phyloP scores from a whole-genome alignment of 1,284 basidiomycete genomes.

The Pseudozyma tsukubaensis region DNA sequence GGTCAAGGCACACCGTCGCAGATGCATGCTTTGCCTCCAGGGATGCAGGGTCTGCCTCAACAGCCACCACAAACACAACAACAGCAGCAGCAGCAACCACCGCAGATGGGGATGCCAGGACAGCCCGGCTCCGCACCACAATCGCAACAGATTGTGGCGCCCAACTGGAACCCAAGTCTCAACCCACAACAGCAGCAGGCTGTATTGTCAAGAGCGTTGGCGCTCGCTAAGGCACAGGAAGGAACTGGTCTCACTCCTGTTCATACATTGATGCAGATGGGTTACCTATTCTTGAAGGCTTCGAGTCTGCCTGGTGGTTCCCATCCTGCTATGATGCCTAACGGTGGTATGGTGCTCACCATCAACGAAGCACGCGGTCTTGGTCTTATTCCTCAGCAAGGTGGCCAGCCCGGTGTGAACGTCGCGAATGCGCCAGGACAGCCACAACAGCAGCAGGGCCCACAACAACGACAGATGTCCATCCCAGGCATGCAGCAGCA shows the following conservation, averaged over 20 bases:
- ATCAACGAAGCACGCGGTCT: conserved; percentile 61
- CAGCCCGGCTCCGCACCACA: conserved; percentile 21
- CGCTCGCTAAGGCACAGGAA: conserved; percentile 55
- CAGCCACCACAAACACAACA: conserved; percentile 14
- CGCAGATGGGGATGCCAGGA: conserved; percentile 33
- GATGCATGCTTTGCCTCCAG: conserved; percentile 41
- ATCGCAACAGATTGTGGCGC: conserved; percentile 44
- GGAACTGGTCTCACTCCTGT: conserved; percentile 50
- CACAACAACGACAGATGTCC: conserved; percentile 19
- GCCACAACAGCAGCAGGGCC: conserved; percentile 20
- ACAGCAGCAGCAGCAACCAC: conserved; percentile 23
- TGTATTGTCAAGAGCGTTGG: conserved; percentile 53
- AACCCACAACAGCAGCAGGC: conserved; percentile 60
- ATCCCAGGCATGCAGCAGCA: conserved; percentile 15
- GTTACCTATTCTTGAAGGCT: conserved; percentile 62
- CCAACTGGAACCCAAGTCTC: conserved; percentile 56
- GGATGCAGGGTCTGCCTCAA: conserved; percentile 26
- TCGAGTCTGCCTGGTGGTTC: conserved; percentile 53
- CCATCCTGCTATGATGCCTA: conserved; percentile 43
- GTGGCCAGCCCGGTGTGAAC: conserved; percentile 17
- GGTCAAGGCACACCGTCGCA: conserved; percentile 45
- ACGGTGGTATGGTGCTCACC: conserved; percentile 61
- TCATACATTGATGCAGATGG: conserved; percentile 61
- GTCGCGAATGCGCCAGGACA: conserved; percentile 9
- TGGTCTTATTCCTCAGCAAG: conserved; percentile 56